Evolutionary conservation across 306 rosid species (phyloP), one percentile per base, ranked within the genome.

Genomic region (Albizia julibrissin): DNA sequence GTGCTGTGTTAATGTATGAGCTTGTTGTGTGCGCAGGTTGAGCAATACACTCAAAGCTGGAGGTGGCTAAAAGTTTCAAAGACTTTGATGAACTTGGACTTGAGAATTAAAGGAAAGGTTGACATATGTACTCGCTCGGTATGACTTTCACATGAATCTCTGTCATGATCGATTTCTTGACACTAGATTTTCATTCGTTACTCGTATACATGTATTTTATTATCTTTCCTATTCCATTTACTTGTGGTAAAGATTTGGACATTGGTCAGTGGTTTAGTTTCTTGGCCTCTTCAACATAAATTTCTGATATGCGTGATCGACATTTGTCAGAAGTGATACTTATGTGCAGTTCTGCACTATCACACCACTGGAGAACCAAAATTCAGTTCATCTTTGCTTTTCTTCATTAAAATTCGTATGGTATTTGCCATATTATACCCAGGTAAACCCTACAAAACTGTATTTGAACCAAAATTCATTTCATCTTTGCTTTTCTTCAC

Each of bases 1-100:
- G 61, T 21, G 18, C 11, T 66, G 26, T 14, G 43, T 50, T 72
- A 68, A 72, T 73, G 77, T n/a, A 78, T 24, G 76, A 18, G 74
- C 81, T 81, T 77, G 39, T 72, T 81, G 58, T 71, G 75, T 29
- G 65, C 86, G 90, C 64, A 92, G 97, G 97, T 83, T 92, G 89
- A 92, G 97, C 74, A 89, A 89, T 87, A 87, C 90, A 14, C 91
- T 92, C 73, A 92, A 90, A 81, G 77, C 97, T 62, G 94, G 97
- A 79, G 89, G 97, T 82, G 88, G 91, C 85, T 92, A 88, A 34
- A 34, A 84, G 49, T 59, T 59, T 65, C 19, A 21, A 80, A 69
- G 82, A 80, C 76, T 65, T 37, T 10, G 71, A 80, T 79, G 65
- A 10, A 58, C 31, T n/a, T 58, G 82, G 58, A 50, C 27, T 62